phyloP scores from a whole-genome alignment of 2,329 filamentous ascomycete genomes.

The Nigrospora oryzae region DNA sequence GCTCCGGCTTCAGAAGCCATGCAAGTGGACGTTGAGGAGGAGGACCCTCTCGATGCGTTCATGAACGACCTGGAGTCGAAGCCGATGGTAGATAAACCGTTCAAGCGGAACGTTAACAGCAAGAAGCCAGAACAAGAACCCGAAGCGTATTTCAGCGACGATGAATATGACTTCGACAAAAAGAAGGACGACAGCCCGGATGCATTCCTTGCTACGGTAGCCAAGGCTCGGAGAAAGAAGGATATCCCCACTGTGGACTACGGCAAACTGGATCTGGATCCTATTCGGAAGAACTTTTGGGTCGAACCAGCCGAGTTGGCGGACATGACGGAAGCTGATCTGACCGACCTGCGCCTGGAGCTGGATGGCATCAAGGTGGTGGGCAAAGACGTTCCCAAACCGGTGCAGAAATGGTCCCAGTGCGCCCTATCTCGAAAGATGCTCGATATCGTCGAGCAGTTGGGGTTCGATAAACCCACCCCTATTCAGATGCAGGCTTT shows the following conservation, averaged over 20 bases:
- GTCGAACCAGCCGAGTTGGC: conserved; percentile 78
- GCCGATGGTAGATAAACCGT: conserved; percentile 10
- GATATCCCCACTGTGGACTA: conserved; percentile 88
- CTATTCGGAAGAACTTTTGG: conserved; percentile 92
- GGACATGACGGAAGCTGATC: conserved; percentile 76
- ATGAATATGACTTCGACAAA: conserved; percentile 53
- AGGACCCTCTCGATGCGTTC: conserved; percentile 94
- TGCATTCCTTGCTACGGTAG: conserved; percentile 43
- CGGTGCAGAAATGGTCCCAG: conserved; percentile 94
- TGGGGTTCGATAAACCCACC: conserved; percentile 84
- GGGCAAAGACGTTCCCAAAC: conserved; percentile 81
- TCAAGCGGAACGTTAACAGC: conserved; percentile 26
- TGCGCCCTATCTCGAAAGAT: conserved; percentile 84
- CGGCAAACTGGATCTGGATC: conserved; percentile 72
- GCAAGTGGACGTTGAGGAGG: conserved; percentile 57
- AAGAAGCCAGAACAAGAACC: conserved; percentile 56
- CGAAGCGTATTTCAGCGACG: conserved; percentile 82
- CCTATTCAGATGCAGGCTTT: conserved; percentile 94
- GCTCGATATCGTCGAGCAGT: conserved; percentile 70
- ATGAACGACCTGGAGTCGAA: conserved; percentile 64
- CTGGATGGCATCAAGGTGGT: conserved; percentile 93
- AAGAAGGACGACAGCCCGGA: conserved; percentile 38
- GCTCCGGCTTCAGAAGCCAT: conserved; percentile 32
- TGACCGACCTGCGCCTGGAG: conserved; percentile 73
- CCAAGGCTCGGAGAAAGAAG: conserved; percentile 75